These are phyloP conservation scores for Sistotremastrum suecicum DNA, from an alignment of 768 basidiomycete species.

Conservation along the genomic window DNA sequence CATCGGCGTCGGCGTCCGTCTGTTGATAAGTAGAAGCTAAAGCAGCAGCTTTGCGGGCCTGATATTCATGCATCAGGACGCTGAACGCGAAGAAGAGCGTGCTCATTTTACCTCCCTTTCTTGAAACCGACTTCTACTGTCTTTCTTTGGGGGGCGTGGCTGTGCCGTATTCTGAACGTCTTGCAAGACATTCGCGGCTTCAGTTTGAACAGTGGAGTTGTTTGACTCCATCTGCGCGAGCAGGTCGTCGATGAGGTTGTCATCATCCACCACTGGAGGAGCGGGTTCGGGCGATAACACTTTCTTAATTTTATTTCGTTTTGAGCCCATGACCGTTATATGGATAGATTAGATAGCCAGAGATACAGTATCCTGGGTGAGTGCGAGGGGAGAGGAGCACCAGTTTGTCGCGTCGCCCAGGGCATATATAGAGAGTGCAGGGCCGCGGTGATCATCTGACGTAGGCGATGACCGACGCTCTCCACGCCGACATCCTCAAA, in stretches of 20 bases:
- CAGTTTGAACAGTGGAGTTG: conserved; percentile 33
- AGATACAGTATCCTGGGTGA: too few species aligned
- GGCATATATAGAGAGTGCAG: too few species aligned
- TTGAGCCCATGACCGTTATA: conserved; percentile 33
- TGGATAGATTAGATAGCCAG: not conserved
- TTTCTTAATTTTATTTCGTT: conserved; percentile 45
- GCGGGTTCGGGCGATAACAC: conserved; percentile 17
- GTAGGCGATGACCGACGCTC: too few species aligned
- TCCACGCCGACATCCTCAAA: too few species aligned
- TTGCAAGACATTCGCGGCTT: conserved; percentile 33
- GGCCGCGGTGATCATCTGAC: too few species aligned
- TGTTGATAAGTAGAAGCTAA: conserved; percentile 38
- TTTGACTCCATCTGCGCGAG: conserved; percentile 61
- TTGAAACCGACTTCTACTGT: conserved; percentile 48
- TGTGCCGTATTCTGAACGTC: conserved; percentile 27
- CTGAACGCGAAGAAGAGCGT: conserved; percentile 4
- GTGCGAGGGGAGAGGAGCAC: too few species aligned
- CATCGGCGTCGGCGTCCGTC: conserved; percentile 45
- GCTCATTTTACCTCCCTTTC: conserved; percentile 45
- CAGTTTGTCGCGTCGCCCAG: too few species aligned
- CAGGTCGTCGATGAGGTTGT: conserved; percentile 60
- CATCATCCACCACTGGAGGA: conserved; percentile 22
- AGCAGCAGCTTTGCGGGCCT: conserved; percentile 64
- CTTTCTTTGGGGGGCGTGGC: conserved; percentile 28
- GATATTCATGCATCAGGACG: not conserved